These are phyloP conservation scores for Comarum palustre DNA, from an alignment of 306 rosid genomes.

Conservation along the genomic window DNA sequence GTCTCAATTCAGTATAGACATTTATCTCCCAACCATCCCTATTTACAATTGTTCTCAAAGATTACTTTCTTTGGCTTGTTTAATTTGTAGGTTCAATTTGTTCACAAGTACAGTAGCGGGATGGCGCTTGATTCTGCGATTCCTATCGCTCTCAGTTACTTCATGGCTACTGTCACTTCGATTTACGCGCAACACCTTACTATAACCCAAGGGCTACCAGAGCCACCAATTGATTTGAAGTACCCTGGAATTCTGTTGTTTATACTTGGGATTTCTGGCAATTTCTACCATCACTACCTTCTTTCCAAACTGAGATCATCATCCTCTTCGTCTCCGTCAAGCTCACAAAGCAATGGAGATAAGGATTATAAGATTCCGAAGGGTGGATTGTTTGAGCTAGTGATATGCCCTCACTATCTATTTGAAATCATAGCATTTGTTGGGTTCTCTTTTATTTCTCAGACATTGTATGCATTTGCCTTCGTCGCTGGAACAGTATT, in stretches of 20 bases:
- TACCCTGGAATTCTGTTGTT: slow-evolving; percentile 43
- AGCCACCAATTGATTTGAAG: slow-evolving; percentile 46
- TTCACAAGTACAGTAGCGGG: slow-evolving; percentile 61
- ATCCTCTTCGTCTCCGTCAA: not conserved
- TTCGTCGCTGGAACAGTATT: slow-evolving; percentile 40
- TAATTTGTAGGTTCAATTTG: slow-evolving; percentile 51
- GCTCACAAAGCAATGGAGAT: slow-evolving; percentile 30
- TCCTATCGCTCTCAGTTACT: slow-evolving; percentile 40
- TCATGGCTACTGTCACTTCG: slow-evolving; percentile 30
- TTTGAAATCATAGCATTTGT: slow-evolving; percentile 54
- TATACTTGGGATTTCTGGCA: slow-evolving; percentile 53
- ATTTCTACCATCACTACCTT: slow-evolving; percentile 72
- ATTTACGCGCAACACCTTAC: slow-evolving; percentile 49
- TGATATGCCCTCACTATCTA: slow-evolving; percentile 74
- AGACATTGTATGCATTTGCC: slow-evolving; percentile 37
- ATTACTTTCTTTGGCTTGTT: not conserved
- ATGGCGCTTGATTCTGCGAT: slow-evolving; percentile 47
- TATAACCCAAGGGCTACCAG: slow-evolving; percentile 34
- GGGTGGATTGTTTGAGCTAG: slow-evolving; percentile 59
- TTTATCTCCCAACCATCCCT: not conserved
- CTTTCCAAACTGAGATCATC: slow-evolving; percentile 47
- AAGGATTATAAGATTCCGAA: slow-evolving; percentile 64
- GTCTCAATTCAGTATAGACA: too few species aligned
- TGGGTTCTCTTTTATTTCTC: slow-evolving; percentile 65
- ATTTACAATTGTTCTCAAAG: not conserved